phyloP scores from a whole-genome alignment of 2,329 filamentous ascomycete genomes.

The Claviceps spartinae region DNA sequence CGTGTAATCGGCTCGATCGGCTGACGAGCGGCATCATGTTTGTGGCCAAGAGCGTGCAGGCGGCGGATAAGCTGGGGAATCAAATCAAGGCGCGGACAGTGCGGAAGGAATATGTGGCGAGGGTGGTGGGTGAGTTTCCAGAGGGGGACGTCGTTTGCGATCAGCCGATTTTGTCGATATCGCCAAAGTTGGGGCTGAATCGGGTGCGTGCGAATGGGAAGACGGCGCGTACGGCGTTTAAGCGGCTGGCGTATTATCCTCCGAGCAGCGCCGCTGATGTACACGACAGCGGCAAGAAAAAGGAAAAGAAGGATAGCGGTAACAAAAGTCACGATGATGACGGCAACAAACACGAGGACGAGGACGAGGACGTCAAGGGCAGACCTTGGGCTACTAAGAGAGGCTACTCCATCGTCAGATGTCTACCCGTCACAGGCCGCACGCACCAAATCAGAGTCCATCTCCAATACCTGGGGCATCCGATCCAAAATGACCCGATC shows the following conservation, averaged over 20 bases:
- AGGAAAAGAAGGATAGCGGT: too few species aligned
- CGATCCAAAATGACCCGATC: conserved; percentile 94
- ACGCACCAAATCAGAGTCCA: conserved; percentile 95
- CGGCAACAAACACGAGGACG: conserved; percentile 6
- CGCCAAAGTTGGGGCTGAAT: conserved; percentile 87
- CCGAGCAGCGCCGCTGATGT: conserved; percentile 16
- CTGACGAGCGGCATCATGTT: conserved; percentile 98
- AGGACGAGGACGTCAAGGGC: conserved; percentile 7
- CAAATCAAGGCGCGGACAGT: conserved; percentile 73
- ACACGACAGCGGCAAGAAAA: too few species aligned
- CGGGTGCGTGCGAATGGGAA: conserved; percentile 90
- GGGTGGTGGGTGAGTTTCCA: conserved; percentile 83
- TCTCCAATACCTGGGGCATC: conserved; percentile 84
- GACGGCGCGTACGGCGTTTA: conserved; percentile 79
- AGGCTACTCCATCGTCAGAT: conserved; percentile 90
- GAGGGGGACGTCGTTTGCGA: conserved; percentile 86
- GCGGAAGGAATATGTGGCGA: conserved; percentile 87
- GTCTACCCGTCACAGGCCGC: conserved; percentile 80
- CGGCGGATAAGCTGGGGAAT: conserved; percentile 60
- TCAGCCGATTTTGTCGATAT: conserved; percentile 86
- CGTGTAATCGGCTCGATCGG: conserved; percentile 88
- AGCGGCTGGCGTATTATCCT: conserved; percentile 82
- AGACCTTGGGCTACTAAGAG: conserved; percentile 40
- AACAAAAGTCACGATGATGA: too few species aligned
- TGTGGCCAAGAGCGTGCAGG: conserved; percentile 72